phyloP scores from a whole-genome alignment of 805 yeast genomes.

The Candida methanosorbosa region DNA sequence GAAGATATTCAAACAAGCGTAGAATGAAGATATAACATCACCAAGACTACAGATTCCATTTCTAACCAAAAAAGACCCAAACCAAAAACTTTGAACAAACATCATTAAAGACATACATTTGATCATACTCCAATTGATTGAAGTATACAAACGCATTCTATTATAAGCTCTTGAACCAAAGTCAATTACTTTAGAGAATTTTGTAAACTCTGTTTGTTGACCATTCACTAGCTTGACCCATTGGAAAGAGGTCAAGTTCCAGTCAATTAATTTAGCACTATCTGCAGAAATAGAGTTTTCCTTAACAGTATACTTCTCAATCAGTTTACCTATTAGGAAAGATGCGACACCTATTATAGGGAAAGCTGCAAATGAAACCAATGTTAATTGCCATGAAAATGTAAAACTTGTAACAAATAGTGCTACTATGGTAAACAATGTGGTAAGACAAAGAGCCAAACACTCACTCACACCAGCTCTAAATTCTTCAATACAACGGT shows the following conservation, averaged over 20 bases:
- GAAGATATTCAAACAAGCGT: constrained; percentile 71
- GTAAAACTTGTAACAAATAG: constrained; percentile 57
- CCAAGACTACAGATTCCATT: constrained; percentile 44
- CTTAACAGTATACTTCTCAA: constrained; percentile 36
- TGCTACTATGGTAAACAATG: constrained; percentile 43
- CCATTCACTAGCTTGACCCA: constrained; percentile 59
- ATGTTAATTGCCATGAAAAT: constrained; percentile 79
- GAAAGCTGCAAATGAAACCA: constrained; percentile 63
- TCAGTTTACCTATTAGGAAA: constrained; percentile 38
- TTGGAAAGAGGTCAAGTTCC: constrained; percentile 55
- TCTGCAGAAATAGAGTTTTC: constrained; percentile 52
- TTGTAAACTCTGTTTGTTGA: constrained; percentile 38
- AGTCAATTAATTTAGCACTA: constrained; percentile 56
- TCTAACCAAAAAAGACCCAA: constrained; percentile 63
- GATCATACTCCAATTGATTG: constrained; percentile 48
- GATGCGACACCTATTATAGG: constrained; percentile 57
- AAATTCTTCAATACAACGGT: constrained; percentile 67
- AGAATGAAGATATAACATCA: constrained; percentile 72
- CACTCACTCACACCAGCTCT: constrained; percentile 63
- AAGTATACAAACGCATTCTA: constrained; percentile 35
- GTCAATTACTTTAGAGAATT: constrained; percentile 26
- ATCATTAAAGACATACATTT: constrained; percentile 54
- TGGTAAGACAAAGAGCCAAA: constrained; percentile 46
- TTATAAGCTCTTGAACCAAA: constrained; percentile 30
- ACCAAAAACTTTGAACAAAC: constrained; percentile 92